Evolutionary conservation across 2,329 filamentous ascomycete species (phyloP).

Genomic region (Cadophora sp.): DNA sequence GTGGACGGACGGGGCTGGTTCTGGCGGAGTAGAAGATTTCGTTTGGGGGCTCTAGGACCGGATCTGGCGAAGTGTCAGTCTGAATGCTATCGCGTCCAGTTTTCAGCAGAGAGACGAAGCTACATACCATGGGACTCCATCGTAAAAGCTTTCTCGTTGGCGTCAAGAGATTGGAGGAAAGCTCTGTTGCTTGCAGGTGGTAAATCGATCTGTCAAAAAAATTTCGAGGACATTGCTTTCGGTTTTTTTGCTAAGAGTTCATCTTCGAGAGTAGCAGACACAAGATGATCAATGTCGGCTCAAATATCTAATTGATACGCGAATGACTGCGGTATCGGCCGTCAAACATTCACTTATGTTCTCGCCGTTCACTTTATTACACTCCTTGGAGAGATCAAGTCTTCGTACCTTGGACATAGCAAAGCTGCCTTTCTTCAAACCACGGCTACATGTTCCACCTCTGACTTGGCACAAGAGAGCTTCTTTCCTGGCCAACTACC

Average conservation of each 20-base stretch:
- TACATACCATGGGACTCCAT: neutral
- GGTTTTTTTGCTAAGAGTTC: neutral
- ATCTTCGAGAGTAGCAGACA: neutral
- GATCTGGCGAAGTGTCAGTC: neutral
- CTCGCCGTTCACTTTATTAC: neutral
- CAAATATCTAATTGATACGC: neutral
- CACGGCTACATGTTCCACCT: neutral
- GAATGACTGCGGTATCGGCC: neutral
- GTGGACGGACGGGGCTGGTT: neutral
- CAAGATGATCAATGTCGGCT: neutral
- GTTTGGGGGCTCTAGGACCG: neutral
- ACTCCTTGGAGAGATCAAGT: neutral
- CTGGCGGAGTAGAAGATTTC: constrained; percentile 3
- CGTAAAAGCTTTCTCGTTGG: neutral
- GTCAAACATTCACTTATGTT: neutral
- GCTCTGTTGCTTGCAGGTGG: neutral
- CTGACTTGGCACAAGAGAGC: neutral
- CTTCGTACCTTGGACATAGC: neutral
- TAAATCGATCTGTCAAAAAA: neutral
- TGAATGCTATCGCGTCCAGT: neutral
- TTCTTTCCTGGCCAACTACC: neutral
- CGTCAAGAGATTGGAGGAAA: neutral
- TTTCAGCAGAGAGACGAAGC: neutral
- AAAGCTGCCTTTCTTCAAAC: neutral
- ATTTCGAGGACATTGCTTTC: neutral